Base-by-base conservation (phyloP, 2,329 filamentous ascomycete species). In the Macroventuria anomochaeta region DNA sequence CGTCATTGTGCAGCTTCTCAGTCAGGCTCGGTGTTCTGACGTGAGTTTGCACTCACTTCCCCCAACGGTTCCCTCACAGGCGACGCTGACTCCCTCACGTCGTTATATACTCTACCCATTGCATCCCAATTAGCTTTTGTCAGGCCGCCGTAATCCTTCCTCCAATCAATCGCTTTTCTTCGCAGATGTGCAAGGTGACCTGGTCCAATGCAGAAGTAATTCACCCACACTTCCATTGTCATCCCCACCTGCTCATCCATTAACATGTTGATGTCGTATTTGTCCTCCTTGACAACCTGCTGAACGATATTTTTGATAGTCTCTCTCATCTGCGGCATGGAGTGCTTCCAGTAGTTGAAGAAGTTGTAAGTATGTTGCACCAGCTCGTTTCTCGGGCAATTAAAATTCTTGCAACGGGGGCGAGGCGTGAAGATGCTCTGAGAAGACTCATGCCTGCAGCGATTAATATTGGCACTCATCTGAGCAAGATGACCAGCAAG, bases 401-500 rank as follows among this genome's bases (percentile, higher is more conserved):
- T 13, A 20, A 40, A 28, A 15, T 40, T 23, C 8, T n/a, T 23
- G 5, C 38, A n/a, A n/a, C n/a, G n/a, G n/a, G n/a, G n/a, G n/a
- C n/a, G n/a, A n/a, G n/a, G n/a, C n/a, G n/a, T n/a, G n/a, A n/a
- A n/a, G n/a, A n/a, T n/a, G n/a, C n/a, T n/a, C n/a, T n/a, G n/a
- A n/a, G n/a, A n/a, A n/a, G n/a, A n/a, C n/a, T n/a, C 20, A 44
- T 8, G 11, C 25, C 7, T 7, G 11, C 13, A 4, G 17, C 41
- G 17, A 10, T 18, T 20, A 10, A 34, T 36, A n/a, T 13, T 7
- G 5, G 7, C 11, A 10, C 15, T 46, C 8, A 46, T n/a, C 23
- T 46, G n/a, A 37, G 42, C 23, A 28, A 46, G 42, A 46, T 46
- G n/a, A 18, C 42, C 8, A 21, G 25, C 21, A 20, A 46, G 42